phyloP scores from a whole-genome alignment of 164 flowering plant species.

The Paratinospora sagittata region DNA sequence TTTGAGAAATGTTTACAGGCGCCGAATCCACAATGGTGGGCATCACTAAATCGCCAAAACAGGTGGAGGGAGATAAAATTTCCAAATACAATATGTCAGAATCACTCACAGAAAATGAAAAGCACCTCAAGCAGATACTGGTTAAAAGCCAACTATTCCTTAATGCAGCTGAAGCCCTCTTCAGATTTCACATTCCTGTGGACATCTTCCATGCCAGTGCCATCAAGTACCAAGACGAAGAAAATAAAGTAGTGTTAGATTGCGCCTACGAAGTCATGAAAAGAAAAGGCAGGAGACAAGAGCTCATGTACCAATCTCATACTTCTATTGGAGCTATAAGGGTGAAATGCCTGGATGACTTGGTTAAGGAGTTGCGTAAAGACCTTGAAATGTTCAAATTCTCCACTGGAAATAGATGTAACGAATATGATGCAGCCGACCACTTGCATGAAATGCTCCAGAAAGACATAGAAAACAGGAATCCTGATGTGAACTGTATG shows the following conservation, averaged over 20 bases:
- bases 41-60: constrained; percentile 13
- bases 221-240: constrained; percentile 25
- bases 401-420: constrained; percentile 24
- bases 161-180: constrained; percentile 83
- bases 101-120: constrained; percentile 50
- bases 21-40: constrained; percentile 10
- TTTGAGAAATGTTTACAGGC: constrained; percentile 25
- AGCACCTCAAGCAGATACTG: constrained; percentile 57
- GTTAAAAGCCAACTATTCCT: constrained; percentile 52
- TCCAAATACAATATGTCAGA: constrained; percentile 20
- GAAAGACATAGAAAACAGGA: constrained; percentile 38
- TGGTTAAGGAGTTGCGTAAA: constrained; percentile 49
- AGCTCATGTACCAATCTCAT: constrained; percentile 37
- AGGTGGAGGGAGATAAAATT: constrained; percentile 15
- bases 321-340: constrained; percentile 19
- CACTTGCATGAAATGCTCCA: constrained; percentile 51
- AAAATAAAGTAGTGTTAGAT: constrained; percentile 45
- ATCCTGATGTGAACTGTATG: constrained; percentile 61
- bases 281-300: constrained; percentile 64
- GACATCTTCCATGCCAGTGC: constrained; percentile 37
- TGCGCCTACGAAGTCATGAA: constrained; percentile 67
- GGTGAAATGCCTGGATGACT: constrained; percentile 47
- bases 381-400: constrained; percentile 46
- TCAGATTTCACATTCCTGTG: constrained; percentile 61
- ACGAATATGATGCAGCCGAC: constrained; percentile 31